These are phyloP conservation scores for Pythium insidiosum DNA, from an alignment of 352 stramenopile genomes.

Conservation along the genomic window DNA sequence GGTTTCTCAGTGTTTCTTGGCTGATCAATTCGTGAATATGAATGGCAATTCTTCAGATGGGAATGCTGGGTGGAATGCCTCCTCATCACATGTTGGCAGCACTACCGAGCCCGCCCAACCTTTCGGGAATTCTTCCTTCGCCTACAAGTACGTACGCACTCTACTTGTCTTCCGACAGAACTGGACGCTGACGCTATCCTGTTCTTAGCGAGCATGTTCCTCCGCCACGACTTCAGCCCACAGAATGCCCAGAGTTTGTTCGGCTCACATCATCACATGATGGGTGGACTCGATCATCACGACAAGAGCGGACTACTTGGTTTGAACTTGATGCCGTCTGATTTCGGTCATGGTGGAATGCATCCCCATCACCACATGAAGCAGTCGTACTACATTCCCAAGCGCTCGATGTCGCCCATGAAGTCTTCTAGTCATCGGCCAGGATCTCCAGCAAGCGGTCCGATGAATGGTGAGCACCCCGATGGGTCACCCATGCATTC, in stretches of 20 bases:
- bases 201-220: constrained; percentile 47
- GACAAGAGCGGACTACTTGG: constrained; percentile 50
- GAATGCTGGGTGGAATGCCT: constrained; percentile 45
- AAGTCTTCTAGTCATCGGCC: constrained; percentile 21
- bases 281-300: constrained; percentile 31
- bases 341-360: too few species aligned
- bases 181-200: not conserved
- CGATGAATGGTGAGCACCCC: too few species aligned
- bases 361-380: too few species aligned
- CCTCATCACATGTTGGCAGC: constrained; percentile 45
- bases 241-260: constrained; percentile 39
- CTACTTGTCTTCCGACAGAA: not conserved
- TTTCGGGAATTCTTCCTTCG: constrained; percentile 58
- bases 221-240: constrained; percentile 62
- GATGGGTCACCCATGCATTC: constrained; percentile 17
- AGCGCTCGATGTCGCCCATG: constrained; percentile 19
- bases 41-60: too few species aligned
- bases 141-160: constrained; percentile 62
- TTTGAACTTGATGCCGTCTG: constrained; percentile 49
- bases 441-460: too few species aligned
- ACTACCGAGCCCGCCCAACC: constrained; percentile 55
- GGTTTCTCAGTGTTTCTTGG: too few species aligned
- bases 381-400: constrained; percentile 28
- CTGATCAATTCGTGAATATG: too few species aligned
- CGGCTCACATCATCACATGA: constrained; percentile 29